A percentile compares a stretch with the other conserved stretches of the same genome.
phyloP scores from a whole-genome alignment of 2,329 filamentous ascomycete genomes.

The Gnomoniopsis sp. region DNA sequence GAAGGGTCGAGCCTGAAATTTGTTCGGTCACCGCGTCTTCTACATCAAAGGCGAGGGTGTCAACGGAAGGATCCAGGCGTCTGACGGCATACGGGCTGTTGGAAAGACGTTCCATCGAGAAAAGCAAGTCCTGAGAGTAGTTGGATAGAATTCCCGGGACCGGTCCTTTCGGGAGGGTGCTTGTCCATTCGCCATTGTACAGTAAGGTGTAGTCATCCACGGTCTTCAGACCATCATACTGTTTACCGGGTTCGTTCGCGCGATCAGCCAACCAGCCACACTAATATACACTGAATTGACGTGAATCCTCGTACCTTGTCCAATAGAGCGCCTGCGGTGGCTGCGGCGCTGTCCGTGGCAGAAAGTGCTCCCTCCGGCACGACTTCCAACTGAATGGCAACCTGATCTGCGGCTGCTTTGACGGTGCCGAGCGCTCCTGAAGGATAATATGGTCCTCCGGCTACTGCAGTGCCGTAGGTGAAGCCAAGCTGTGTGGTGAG shows the following conservation, averaged over 20 bases:
- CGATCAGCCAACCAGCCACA: slow-evolving; percentile 26
- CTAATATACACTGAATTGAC: background rate
- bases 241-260: too few species aligned
- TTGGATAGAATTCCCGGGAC: slow-evolving; percentile 37
- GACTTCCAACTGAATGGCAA: slow-evolving; percentile 1
- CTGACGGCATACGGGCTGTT: slow-evolving; percentile 36
- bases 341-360: background rate
- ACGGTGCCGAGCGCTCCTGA: slow-evolving; percentile 10
- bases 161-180: slow-evolving; percentile 32
- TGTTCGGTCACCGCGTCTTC: slow-evolving; percentile 26
- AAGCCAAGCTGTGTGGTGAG: slow-evolving; percentile 1
- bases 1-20: slow-evolving; percentile 30
- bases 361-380: background rate
- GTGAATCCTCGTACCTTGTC: background rate
- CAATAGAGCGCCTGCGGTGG: background rate
- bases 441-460: slow-evolving; percentile 19
- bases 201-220: slow-evolving; percentile 37
- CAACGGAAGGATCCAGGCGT: slow-evolving; percentile 28
- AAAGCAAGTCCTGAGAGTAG: slow-evolving; percentile 42
- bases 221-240: slow-evolving; percentile 6
- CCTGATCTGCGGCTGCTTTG: slow-evolving; percentile 13
- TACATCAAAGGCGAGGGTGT: slow-evolving; percentile 35
- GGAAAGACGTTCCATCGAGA: slow-evolving; percentile 46
- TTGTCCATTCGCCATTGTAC: slow-evolving; percentile 39
- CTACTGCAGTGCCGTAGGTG: slow-evolving; percentile 15